A percentile compares a stretch with the other conserved stretches of the same genome.
phyloP scores from a whole-genome alignment of 2,329 filamentous ascomycete species.

The Apiospora aurea region DNA sequence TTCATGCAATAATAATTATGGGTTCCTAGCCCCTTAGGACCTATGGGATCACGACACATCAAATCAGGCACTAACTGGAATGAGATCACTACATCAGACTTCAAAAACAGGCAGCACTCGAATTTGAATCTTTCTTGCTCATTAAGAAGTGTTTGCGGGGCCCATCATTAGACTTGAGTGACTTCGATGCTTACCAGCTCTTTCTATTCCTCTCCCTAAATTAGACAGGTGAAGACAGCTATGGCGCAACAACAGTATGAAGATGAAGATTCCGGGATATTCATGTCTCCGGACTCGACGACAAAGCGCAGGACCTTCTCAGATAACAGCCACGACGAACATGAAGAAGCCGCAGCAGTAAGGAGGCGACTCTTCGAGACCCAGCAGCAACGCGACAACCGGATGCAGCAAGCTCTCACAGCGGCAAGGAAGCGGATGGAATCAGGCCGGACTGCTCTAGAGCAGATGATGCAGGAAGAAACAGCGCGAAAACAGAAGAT shows the following conservation, averaged over 20 bases:
- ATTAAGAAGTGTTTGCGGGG: background rate
- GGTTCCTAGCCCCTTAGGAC: background rate
- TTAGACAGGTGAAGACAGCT: background rate
- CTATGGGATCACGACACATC: slow-evolving; percentile 7
- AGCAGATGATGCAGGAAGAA: background rate
- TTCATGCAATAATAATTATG: slow-evolving; percentile 10
- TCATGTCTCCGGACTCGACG: background rate
- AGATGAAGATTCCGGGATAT: background rate
- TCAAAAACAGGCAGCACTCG: background rate
- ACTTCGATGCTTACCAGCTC: background rate
- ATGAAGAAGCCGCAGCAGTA: background rate
- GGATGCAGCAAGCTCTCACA: slow-evolving; percentile 1
- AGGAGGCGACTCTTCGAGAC: background rate
- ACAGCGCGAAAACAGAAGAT: background rate
- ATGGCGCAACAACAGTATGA: background rate
- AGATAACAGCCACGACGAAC: background rate
- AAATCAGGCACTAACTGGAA: background rate
- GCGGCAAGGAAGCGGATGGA: background rate
- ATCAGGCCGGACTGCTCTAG: background rate
- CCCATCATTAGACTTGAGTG: background rate
- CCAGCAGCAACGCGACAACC: background rate
- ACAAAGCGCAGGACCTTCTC: background rate
- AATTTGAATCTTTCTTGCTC: background rate
- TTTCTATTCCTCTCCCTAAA: background rate
- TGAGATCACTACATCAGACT: background rate